Percentiles rank a stretch among this genome's conserved stretches.
Evolutionary conservation across 148 eudicot genomes (phyloP).

Genomic region (Rhododendron ovatum): DNA sequence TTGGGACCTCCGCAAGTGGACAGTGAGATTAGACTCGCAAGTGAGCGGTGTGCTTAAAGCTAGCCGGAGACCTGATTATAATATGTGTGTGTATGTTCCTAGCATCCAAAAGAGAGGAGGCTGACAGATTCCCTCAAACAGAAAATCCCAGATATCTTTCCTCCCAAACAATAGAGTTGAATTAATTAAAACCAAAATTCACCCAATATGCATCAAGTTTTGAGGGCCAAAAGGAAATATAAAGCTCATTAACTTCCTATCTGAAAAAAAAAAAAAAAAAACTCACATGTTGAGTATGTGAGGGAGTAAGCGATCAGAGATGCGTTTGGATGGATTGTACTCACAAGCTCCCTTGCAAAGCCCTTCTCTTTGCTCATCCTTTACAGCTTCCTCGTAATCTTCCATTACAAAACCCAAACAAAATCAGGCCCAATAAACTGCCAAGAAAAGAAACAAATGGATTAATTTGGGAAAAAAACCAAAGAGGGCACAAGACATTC

Average conservation of each 20-base stretch:
- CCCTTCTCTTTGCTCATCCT: slow-evolving; percentile 31
- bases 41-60: no score
- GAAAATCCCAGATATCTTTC: not conserved
- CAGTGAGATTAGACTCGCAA: no score
- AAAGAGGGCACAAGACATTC: not conserved
- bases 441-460: not conserved
- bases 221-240: not conserved
- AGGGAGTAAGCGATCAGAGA: slow-evolving; percentile 43
- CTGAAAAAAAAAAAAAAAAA: not conserved
- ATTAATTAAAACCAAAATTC: not conserved
- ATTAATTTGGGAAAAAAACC: not conserved
- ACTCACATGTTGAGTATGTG: slow-evolving; percentile 58
- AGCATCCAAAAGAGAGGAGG: not conserved
- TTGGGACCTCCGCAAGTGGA: no score
- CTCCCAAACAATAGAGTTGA: not conserved
- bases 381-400: slow-evolving; percentile 3
- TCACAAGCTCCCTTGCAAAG: slow-evolving; percentile 27
- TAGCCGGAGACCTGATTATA: no score
- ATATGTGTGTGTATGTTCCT: no score
- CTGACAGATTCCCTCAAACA: not conserved
- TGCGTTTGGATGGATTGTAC: slow-evolving; percentile 11
- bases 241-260: not conserved
- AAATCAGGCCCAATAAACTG: not conserved
- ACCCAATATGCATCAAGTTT: not conserved
- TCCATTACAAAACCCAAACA: not conserved